phyloP scores from a whole-genome alignment of 2,329 filamentous ascomycete species.

The Coniosporium tulheliwenetii region DNA sequence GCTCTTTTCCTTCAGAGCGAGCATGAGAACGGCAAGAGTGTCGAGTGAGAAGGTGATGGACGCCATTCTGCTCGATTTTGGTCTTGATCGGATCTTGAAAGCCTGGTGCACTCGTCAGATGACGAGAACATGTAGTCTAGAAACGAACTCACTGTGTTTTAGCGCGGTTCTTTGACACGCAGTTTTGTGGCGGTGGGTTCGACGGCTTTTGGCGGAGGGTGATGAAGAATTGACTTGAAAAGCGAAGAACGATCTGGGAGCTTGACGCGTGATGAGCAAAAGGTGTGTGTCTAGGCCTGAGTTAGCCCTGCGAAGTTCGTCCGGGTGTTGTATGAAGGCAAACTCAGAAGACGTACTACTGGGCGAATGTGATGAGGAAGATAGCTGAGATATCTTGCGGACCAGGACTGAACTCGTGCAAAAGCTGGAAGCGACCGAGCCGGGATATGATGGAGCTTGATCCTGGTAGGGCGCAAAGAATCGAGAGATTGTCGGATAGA shows the following conservation, averaged over 20 bases:
- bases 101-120: neutral
- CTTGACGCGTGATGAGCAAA: too few species aligned
- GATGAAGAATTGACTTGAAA: neutral
- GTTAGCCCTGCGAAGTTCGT: too few species aligned
- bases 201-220: neutral
- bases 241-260: neutral
- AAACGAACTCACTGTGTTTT: neutral
- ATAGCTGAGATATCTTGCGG: too few species aligned
- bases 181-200: neutral
- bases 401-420: too few species aligned
- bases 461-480: too few species aligned
- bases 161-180: neutral
- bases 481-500: too few species aligned
- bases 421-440: too few species aligned
- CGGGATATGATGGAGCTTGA: too few species aligned
- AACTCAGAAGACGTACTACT: too few species aligned
- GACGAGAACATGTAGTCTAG: neutral
- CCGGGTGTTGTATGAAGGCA: too few species aligned
- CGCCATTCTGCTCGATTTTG: conserved; percentile 1
- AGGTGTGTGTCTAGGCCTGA: too few species aligned
- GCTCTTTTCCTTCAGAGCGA: conserved; percentile 6
- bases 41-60: conserved; percentile 9
- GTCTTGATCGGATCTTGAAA: neutral
- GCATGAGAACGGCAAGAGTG: conserved; percentile 7
- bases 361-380: too few species aligned